Evolutionary conservation across 192 early-diverging fungal species (phyloP).

Genomic region (Chytriomyces hyalinus): DNA sequence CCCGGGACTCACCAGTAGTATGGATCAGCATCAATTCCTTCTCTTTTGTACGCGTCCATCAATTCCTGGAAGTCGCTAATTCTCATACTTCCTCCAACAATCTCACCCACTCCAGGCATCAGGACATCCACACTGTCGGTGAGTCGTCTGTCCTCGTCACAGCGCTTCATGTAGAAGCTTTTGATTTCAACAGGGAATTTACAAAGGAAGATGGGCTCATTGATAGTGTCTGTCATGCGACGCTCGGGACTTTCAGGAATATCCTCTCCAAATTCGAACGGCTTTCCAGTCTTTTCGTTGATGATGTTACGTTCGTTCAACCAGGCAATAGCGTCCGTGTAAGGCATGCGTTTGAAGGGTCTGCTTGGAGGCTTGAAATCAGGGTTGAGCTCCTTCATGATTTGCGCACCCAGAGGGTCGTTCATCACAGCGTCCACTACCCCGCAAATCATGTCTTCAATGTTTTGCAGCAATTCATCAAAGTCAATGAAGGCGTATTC

Average conservation of each 20-base stretch:
- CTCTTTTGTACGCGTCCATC: conserved; percentile 81
- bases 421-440: conserved; percentile 77
- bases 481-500: conserved; percentile 95
- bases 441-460: conserved; percentile 81
- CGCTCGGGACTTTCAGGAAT: conserved; percentile 99
- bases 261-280: conserved; percentile 97
- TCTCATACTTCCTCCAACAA: conserved; percentile 98
- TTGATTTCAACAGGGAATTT: conserved; percentile 98
- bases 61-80: conserved; percentile 85
- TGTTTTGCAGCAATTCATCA: conserved; percentile 80
- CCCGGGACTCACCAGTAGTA: conserved; percentile 86
- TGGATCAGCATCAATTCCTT: conserved; percentile 89
- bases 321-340: conserved; percentile 94
- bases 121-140: conserved; percentile 98
- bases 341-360: conserved; percentile 96
- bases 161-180: conserved; percentile 98
- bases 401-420: conserved; percentile 73
- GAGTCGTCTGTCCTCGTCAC: conserved; percentile 77
- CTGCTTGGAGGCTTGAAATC: conserved; percentile 78
- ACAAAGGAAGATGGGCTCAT: conserved; percentile 91
- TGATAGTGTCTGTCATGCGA: conserved; percentile 97
- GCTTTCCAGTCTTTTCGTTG: conserved; percentile 77
- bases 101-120: conserved; percentile 98
- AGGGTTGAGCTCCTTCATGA: conserved; percentile 91
- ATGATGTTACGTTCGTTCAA: conserved; percentile 78